phyloP scores from a whole-genome alignment of 2,329 filamentous ascomycete genomes.

The Lecanosticta acicola region DNA sequence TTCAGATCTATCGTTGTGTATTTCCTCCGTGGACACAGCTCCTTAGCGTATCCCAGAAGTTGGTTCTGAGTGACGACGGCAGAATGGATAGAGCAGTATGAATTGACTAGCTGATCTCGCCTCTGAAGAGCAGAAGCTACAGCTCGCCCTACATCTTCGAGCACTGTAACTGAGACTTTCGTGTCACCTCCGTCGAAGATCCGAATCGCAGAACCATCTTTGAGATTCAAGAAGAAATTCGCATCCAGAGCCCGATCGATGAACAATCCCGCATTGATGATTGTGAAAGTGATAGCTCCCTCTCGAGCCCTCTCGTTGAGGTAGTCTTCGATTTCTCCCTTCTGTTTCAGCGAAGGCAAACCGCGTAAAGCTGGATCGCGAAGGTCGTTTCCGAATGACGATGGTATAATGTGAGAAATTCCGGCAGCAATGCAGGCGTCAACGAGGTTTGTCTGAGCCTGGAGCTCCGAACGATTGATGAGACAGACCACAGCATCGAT shows the following conservation, averaged over 20 bases:
- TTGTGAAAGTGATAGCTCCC: constrained; percentile 24
- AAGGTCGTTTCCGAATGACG: constrained; percentile 35
- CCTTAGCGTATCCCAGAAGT: no score
- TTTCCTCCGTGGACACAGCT: no score
- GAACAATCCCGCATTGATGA: constrained; percentile 25
- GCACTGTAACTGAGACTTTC: constrained; percentile 20
- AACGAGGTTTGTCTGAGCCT: constrained; percentile 30
- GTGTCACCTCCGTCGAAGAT: constrained; percentile 29
- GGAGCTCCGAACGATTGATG: constrained; percentile 26
- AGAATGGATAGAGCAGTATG: no score
- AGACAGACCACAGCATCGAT: constrained; percentile 34
- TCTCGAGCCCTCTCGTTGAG: constrained; percentile 19
- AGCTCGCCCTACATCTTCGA: no score
- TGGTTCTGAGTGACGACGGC: no score
- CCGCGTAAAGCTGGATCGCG: constrained; percentile 20
- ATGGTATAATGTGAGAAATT: constrained; percentile 35
- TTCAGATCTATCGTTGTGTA: no score
- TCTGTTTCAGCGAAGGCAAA: constrained; percentile 27
- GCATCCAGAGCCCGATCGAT: constrained; percentile 26
- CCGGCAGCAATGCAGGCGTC: constrained; percentile 34
- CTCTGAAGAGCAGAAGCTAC: no score
- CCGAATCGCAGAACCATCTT: constrained; percentile 17
- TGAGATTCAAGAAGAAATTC: constrained; percentile 21
- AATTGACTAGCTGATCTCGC: no score
- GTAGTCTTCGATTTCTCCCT: constrained; percentile 30